Base-by-base conservation (phyloP, 2,329 filamentous ascomycete species). In the Myriosclerotinia scirpicola region DNA sequence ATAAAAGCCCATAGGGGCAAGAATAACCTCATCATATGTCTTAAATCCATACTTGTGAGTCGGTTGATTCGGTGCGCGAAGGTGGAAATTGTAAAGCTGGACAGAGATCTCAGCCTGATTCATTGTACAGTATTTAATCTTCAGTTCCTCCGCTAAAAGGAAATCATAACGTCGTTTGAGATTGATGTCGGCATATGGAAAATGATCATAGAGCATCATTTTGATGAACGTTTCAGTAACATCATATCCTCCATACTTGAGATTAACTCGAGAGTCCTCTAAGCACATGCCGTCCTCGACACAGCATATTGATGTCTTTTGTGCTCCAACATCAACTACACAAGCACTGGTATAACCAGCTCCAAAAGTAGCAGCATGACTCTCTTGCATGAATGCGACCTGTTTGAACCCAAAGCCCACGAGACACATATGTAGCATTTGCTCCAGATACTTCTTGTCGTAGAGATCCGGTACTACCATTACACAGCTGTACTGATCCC, bases 191-290 rank as follows among this genome's bases (percentile, higher is more conserved):
- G 90, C 85, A 77, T 99, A 99, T 6, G 96, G 94, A 73, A 99
- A 97, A 74, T 95, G 90, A 77, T 97, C 93, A 78, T 90, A 93
- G 2, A 99, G 86, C 90, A 98, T 93, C 94, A 98, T 98, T 80
- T 95, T 97, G 77, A 97, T 85, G 74, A 99, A 97, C 0, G 92
- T 91, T 73, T 97, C 92, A 0, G 95, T 98, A 48, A 98, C 90
- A 77, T 99, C 95, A 73, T 85, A 88, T 1, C 95, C 95, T 61
- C 95, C 95, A 74, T 90, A 96, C 77, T 99, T 98, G 71, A 99
- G 81, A 77, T 98, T 98, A 76, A 99, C 87, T 20, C 95, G 87
- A 20, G 95, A 99, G 76, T 97, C 94, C 70, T 98, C 95, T 36
- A 97, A 85, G 75, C 92, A 93, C 79, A 99, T 90, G 2, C 95